Conservation (phyloP, 1,284 basidiomycete genomes). For the Apiotrichum akiyoshidainum region DNA sequence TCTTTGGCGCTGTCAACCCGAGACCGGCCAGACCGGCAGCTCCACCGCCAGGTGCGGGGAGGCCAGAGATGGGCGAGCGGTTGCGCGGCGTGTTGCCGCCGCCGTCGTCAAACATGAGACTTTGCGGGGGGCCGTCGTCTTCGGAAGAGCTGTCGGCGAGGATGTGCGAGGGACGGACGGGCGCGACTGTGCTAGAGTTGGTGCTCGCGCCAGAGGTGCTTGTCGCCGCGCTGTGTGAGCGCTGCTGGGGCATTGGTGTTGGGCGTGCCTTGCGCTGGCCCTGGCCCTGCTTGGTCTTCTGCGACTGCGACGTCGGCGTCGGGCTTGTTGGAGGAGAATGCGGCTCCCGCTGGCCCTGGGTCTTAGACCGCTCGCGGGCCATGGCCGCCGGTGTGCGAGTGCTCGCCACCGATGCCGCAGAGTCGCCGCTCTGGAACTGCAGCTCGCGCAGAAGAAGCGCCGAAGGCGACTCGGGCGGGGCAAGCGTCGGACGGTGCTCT, state of each 20-base stretch:
- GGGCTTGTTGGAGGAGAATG: conserved; percentile 14
- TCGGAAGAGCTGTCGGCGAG: conserved; percentile 17
- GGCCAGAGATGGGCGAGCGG: not conserved
- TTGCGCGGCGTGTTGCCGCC: not conserved
- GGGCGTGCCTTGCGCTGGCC: no score
- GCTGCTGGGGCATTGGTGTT: no score
- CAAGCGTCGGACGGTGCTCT: not conserved
- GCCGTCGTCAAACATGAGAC: conserved; percentile 32
- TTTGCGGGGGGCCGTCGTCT: conserved; percentile 36
- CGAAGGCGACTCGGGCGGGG: conserved; percentile 36
- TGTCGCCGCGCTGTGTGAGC: no score
- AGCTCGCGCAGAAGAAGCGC: conserved; percentile 43
- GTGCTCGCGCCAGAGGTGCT: not conserved
- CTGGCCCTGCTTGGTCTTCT: no score
- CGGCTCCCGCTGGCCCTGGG: no score
- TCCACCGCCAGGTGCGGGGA: not conserved
- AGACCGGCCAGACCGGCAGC: not conserved
- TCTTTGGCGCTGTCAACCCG: not conserved
- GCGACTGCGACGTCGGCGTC: conserved; percentile 18
- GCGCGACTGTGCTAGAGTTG: not conserved
- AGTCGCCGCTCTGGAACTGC: conserved; percentile 16
- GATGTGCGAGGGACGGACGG: not conserved
- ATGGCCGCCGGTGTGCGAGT: not conserved
- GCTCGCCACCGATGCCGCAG: no score
- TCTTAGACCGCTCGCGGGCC: not conserved